Evolutionary conservation across 129 eudicot species (phyloP), one percentile per base, ranked within the genome.

Genomic region (Erigeron canadensis): DNA sequence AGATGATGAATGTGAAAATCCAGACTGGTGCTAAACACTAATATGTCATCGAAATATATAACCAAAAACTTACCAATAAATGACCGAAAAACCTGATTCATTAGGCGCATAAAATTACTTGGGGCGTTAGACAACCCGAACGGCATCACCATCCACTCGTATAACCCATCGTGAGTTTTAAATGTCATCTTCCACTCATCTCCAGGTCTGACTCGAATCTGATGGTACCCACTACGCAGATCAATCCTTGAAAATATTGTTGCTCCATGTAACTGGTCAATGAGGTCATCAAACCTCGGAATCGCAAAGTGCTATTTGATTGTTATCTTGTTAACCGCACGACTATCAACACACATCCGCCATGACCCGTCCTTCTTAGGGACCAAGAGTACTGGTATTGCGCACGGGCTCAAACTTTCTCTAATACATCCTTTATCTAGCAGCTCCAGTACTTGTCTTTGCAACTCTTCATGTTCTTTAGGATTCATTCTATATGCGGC

Each of bases 351-450:
- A 40, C 67, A 55, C 43, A 71, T 42, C 7, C 76, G 69, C 86
- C 53, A 86, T 78, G 22, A 70, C 69, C 63, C 85, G 6, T 64
- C 51, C n/a, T 39, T 64, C 23, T 64, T 64, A 0, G 69, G 69
- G 6, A 13, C 22, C 6, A 64, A 6, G 0, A 64, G 21, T 1
- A 51, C 21, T 2, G 51, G 69, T 0, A 64, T 51, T 6, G 51
- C 53, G 41, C 48, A 64, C 9, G 69, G 69, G 8, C 69, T 64
- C 2, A 64, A 10, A 0, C 51, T 5, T 8, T 9, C 51, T 8
- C 51, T 9, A 45, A 45, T 5, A 0, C 2, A 45, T 10, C 51
- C 51, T 15, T 45, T 45, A 8, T 45, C 13, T 5, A 45, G 4
- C 13, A 45, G 4, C 2, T 45, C 51, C 4, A 8, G 13, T 2